Percentiles rank a stretch among this genome's conserved stretches.
These are phyloP conservation scores for Colletotrichum neosansevieriae DNA, from an alignment of 2,329 filamentous ascomycete species.

Conservation along the genomic window DNA sequence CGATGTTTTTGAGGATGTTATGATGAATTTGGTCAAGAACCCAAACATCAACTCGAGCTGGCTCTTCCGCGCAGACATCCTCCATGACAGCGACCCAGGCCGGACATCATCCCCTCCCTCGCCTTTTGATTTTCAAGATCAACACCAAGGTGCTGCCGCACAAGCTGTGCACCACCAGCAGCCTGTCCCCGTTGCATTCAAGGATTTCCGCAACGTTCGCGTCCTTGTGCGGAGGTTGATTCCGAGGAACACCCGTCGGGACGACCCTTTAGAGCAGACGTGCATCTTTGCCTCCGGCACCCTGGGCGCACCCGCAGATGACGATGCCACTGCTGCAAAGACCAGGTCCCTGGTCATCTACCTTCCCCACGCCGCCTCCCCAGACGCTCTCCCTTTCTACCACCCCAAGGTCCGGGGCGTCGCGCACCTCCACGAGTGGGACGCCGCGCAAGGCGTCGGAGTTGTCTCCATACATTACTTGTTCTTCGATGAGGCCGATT, in stretches of 20 bases:
- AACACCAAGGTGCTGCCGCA: conserved; percentile 44
- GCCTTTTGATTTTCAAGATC: conserved; percentile 42
- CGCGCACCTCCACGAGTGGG: conserved; percentile 80
- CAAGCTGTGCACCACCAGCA: conserved; percentile 20
- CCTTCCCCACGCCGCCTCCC: conserved; percentile 75
- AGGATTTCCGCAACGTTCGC: conserved; percentile 59
- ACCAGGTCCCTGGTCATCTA: conserved; percentile 75
- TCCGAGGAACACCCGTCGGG: conserved; percentile 83
- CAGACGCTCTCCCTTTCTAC: conserved; percentile 83
- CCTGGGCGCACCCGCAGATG: conserved; percentile 26
- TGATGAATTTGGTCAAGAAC: conserved; percentile 81
- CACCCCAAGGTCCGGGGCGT: conserved; percentile 82
- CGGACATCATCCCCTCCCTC: conserved; percentile 40
- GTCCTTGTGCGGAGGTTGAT: conserved; percentile 82
- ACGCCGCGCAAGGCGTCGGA: conserved; percentile 56
- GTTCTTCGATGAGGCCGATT: conserved; percentile 57
- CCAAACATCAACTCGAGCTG: conserved; percentile 84
- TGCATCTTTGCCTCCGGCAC: conserved; percentile 74
- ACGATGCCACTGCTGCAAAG: conserved; percentile 40
- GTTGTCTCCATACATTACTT: conserved; percentile 71
- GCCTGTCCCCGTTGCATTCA: conserved; percentile 59
- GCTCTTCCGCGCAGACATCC: conserved; percentile 82
- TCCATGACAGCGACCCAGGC: conserved; percentile 62
- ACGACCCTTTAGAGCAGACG: conserved; percentile 83
- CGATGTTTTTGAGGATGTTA: conserved; percentile 73